Base-by-base conservation (phyloP, 805 yeast genomes). In the Metschnikowia anglica region DNA sequence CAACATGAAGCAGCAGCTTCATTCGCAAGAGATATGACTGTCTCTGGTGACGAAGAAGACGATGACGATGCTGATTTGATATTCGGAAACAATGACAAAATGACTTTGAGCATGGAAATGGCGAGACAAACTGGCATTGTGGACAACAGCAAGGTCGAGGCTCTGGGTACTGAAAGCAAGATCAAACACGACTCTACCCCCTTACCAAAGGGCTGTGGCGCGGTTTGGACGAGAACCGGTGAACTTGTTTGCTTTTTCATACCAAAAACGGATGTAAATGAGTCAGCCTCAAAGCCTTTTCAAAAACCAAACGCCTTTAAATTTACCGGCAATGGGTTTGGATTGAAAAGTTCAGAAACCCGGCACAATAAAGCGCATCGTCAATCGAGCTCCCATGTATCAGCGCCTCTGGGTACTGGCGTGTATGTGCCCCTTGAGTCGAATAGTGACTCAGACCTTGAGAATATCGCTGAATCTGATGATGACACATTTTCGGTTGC, bases 131-230 rank as follows among this genome's bases (percentile, higher is more conserved):
- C 37, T 17, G 21, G 28, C 9, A 24, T 18, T 6, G 23, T 33
- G 4, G 39, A n/a, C 18, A 15, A 26, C 13, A 30, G 25, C n/a
- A 34, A 39, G 16, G 23, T 17, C 17, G 43, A 34, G 19, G 31
- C 23, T 4, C 30, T 26, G 26, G 21, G 17, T 18, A 18, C 38
- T 6, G 38, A 23, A 5, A 37, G 26, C 24, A 41, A 39, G 21
- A 40, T 49, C 15, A 44, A 43, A 25, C 49, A 51, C 55, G 95
- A 88, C 57, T 82, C 88, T 30, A 87, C 96, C 0, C 97, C 97
- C 0, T 75, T 90, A 11, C 97, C 97, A 0, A 89, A 87, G 57
- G 93, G 89, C 8, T 90, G 96, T 67, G 97, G 97, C 8, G 97
- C 96, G 0, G 70, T 79, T 1, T 90, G 97, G 96, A 74, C 95